Base-by-base conservation (phyloP, 306 rosid genomes). In the Quercus robur region DNA sequence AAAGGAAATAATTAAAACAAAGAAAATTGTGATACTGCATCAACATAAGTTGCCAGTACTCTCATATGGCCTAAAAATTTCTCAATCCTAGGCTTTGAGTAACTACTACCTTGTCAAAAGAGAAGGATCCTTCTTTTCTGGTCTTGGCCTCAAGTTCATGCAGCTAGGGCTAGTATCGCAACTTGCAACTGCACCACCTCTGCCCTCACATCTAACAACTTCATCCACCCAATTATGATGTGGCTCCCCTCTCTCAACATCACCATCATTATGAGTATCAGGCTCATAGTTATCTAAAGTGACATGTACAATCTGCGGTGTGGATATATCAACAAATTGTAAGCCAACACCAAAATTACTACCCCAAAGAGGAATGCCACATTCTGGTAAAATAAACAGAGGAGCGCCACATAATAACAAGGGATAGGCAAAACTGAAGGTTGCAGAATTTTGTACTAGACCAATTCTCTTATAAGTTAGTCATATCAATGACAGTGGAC, bases 161-260 rank as follows among this genome's bases (percentile, higher is more conserved):
- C 85, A 73, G 75, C 82, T 80, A 61, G 92, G 81, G 77, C 81
- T 87, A 81, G 80, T 70, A 73, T 88, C 90, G 77, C 78, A 77
- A 75, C 92, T 84, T 44, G 74, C 78, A 59, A 82, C 78, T 38
- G 84, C 78, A 88, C 89, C 91, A 80, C 88, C 78, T 78, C 92
- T 84, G 51, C 93, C 88, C 82, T 93, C 98, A 75, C 86, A 82
- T n/a, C 99, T 85, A 58, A 91, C 86, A 56, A 96, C 97, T 88
- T 96, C 99, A 72, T 96, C 87, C 55, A 96, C 94, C 99, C 99
- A 96, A 88, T 93, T 96, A 84, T 91, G 99, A 84, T 88, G 93
- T 3, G 84, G 78, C 81, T 90, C 97, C 64, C 69, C 78, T 70
- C 89, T 80, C 75, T 71, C 82, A 64, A 73, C 88, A 77, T 81